These are phyloP conservation scores for Colletotrichum navitas DNA, from an alignment of 2,329 filamentous ascomycete genomes.

Conservation along the genomic window DNA sequence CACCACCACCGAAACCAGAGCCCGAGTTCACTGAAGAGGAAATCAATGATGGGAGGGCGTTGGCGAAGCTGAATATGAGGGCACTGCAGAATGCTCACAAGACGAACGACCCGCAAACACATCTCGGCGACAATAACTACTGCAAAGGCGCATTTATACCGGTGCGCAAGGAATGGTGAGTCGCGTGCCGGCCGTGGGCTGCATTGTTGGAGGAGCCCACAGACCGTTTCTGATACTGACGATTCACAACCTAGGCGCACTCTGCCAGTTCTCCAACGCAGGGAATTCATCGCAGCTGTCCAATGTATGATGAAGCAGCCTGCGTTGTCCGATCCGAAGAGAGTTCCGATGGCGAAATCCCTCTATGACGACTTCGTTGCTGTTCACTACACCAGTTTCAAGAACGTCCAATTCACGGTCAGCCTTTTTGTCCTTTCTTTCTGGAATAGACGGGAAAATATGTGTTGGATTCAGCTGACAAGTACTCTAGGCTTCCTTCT, in stretches of 20 bases:
- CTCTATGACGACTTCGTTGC: conserved; percentile 45
- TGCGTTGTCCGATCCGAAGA: conserved; percentile 18
- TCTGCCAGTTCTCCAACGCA: conserved; percentile 43
- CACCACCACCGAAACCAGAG: not conserved
- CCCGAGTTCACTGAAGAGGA: conserved; percentile 18
- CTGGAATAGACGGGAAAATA: no score
- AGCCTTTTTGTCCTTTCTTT: not conserved
- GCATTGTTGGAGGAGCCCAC: not conserved
- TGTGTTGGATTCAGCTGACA: no score
- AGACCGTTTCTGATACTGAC: not conserved
- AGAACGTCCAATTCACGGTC: conserved; percentile 37
- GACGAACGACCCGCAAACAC: conserved; percentile 11
- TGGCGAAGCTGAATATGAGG: conserved; percentile 11
- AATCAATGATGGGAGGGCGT: conserved; percentile 28
- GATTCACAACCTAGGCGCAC: conserved; percentile 36
- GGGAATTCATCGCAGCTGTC: conserved; percentile 47
- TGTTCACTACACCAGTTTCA: conserved; percentile 38
- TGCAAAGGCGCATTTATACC: conserved; percentile 12
- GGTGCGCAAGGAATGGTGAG: conserved; percentile 35
- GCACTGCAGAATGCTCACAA: conserved; percentile 17
- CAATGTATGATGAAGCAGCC: conserved; percentile 47
- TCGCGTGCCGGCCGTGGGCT: not conserved
- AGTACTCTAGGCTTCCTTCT: conserved; percentile 26
- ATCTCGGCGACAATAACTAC: not conserved
- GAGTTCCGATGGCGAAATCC: conserved; percentile 43